Evolutionary conservation across 129 eudicot species (phyloP).

Genomic region (Helianthus annuus): HanXRQr2.0-SUNRISE NC_035445.2:133759241-133759740

Average conservation of each 20-base stretch:
- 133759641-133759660: constrained; percentile 79
- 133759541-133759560: background rate
- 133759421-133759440: background rate
- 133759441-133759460: background rate
- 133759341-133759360: constrained; percentile 5
- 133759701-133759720: constrained; percentile 88
- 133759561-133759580: background rate
- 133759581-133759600: background rate
- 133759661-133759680: constrained; percentile 69
- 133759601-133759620: constrained; percentile 56
- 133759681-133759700: constrained; percentile 99
- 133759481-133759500: background rate
- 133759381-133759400: background rate
- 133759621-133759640: constrained; percentile 99
- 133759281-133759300: background rate
- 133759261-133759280: too few relatives aligned
- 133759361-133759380: background rate
- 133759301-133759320: background rate
- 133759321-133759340: background rate
- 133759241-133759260: background rate
- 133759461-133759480: background rate
- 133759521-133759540: background rate
- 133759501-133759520: background rate
- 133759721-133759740: constrained; percentile 91
- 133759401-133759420: background rate